Conservation (phyloP, 164 flowering plant species). For the Macadamia tetraphylla region DNA sequence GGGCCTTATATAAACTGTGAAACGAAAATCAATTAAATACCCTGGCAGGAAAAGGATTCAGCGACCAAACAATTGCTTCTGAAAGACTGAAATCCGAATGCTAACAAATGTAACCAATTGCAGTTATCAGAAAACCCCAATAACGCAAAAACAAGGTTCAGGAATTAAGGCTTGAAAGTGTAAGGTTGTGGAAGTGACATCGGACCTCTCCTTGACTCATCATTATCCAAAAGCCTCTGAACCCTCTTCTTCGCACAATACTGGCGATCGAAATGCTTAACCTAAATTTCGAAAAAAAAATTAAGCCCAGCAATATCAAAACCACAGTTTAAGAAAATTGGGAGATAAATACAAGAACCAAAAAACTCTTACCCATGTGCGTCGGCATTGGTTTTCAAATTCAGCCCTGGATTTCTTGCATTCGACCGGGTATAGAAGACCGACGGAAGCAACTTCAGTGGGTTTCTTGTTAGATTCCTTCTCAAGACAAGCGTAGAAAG, state of each 20-base stretch:
- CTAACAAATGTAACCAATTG: neutral
- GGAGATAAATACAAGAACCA: neutral
- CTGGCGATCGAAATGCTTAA: conserved; percentile 89
- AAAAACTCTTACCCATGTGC: conserved; percentile 64
- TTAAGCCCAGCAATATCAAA: neutral
- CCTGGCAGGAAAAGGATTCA: neutral
- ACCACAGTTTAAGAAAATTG: neutral
- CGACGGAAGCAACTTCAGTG: conserved; percentile 71
- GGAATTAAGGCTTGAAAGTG: conserved; percentile 41
- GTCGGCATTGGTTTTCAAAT: conserved; percentile 56
- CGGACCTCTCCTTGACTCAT: conserved; percentile 72
- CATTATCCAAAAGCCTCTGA: conserved; percentile 74
- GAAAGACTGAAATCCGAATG: neutral
- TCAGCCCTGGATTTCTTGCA: conserved; percentile 57
- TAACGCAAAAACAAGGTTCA: neutral
- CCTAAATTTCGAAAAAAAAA: conserved; percentile 36
- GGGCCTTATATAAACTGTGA: neutral
- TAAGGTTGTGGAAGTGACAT: conserved; percentile 74
- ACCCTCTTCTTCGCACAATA: conserved; percentile 67
- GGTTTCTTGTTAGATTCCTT: conserved; percentile 66
- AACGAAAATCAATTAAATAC: neutral
- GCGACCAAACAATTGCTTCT: neutral
- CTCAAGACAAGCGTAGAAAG: conserved; percentile 72
- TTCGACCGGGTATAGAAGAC: conserved; percentile 62
- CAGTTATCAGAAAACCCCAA: neutral